Evolutionary conservation across 345 rosid genomes (phyloP).

Genomic region (Barbarea vulgaris): DNA sequence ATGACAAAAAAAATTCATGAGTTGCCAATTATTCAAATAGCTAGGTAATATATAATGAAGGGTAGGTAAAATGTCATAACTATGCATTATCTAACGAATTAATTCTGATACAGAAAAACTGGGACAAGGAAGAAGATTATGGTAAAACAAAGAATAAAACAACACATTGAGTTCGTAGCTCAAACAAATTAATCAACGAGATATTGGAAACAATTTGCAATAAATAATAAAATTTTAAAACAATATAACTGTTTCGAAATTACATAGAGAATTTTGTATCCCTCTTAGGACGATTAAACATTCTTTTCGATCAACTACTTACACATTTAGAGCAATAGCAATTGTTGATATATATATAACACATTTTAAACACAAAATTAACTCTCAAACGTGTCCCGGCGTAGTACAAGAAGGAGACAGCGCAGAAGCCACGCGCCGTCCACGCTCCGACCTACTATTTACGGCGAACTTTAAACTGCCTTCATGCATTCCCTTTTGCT

Average conservation of each 20-base stretch:
- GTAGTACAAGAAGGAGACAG: constrained; percentile 54
- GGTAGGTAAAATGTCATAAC: background rate
- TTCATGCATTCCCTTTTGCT: constrained; percentile 61
- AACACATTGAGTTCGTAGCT: background rate
- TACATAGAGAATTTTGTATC: constrained; percentile 5
- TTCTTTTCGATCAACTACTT: background rate
- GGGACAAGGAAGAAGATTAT: background rate
- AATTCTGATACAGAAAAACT: background rate
- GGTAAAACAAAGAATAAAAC: background rate
- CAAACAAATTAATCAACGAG: background rate
- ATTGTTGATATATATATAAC: constrained; percentile 19
- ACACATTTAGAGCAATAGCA: constrained; percentile 13
- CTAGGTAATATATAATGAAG: background rate
- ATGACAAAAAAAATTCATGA: background rate
- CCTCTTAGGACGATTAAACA: background rate
- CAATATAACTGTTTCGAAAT: background rate
- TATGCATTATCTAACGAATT: background rate
- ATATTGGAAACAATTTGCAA: background rate
- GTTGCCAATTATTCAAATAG: background rate
- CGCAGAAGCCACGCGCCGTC: constrained; percentile 48
- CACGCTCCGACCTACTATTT: constrained; percentile 79
- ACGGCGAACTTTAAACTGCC: constrained; percentile 72
- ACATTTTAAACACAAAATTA: constrained; percentile 14
- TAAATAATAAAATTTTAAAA: background rate
- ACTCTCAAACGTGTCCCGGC: constrained; percentile 49